Conservation (phyloP, 257 asterid species). For the Craterostigma plantagineum region DNA sequence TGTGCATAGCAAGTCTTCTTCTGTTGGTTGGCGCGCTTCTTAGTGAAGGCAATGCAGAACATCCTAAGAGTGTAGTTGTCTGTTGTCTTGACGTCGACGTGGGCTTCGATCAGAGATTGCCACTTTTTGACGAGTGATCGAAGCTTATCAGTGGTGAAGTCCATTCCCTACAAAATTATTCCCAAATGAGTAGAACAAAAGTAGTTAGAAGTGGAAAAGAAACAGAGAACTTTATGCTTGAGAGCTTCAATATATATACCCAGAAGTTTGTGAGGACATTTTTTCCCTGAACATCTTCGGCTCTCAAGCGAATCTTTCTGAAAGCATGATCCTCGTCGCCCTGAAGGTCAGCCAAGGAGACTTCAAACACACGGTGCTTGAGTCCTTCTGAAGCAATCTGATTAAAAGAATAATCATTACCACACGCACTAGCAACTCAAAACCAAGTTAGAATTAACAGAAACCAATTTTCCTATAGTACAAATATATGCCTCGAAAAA, state of each 20-base stretch:
- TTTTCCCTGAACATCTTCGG: constrained; percentile 42
- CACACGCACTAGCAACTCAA: too few species aligned
- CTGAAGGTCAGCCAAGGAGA: constrained; percentile 54
- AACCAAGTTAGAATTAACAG: too few species aligned
- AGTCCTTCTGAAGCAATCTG: constrained; percentile 39
- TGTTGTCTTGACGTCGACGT: constrained; percentile 25
- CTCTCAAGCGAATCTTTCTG: constrained; percentile 58
- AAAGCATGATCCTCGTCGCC: constrained; percentile 45
- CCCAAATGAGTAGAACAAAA: background rate
- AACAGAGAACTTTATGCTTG: background rate
- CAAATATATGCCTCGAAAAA: too few species aligned
- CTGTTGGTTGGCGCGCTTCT: constrained; percentile 29
- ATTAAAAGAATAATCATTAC: background rate
- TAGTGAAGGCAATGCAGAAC: constrained; percentile 33
- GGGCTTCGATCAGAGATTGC: constrained; percentile 28
- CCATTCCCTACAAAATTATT: constrained; percentile 17
- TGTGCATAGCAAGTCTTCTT: constrained; percentile 28
- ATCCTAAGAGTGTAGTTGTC: constrained; percentile 20
- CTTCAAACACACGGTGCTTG: constrained; percentile 58
- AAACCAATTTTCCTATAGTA: too few species aligned
- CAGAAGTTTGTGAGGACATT: constrained; percentile 17
- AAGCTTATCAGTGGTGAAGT: constrained; percentile 25
- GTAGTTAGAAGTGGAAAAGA: background rate
- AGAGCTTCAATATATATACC: constrained; percentile 8
- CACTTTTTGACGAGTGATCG: constrained; percentile 27